These are phyloP conservation scores for Ophiostoma tasmaniense DNA, from an alignment of 2,329 filamentous ascomycete species.

Conservation along the genomic window DNA sequence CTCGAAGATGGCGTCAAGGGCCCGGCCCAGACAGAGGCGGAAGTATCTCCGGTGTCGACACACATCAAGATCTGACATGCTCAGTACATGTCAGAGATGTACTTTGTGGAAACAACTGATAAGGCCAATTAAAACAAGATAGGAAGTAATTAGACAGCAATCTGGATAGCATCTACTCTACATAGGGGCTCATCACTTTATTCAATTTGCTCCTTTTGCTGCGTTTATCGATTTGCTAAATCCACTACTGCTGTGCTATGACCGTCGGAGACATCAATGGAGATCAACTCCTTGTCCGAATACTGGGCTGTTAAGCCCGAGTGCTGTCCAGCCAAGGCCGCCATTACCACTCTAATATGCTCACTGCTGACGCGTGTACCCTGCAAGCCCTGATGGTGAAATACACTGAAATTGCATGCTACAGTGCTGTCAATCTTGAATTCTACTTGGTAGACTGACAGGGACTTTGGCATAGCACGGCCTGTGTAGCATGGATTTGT, in stretches of 20 bases:
- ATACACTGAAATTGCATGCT: neutral
- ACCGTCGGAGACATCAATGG: neutral
- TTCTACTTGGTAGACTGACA: too few relatives aligned
- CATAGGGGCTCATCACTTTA: neutral
- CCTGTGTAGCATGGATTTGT: neutral
- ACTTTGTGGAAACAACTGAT: neutral
- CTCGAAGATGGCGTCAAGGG: neutral
- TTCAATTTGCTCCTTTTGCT: too few relatives aligned
- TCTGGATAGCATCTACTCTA: neutral
- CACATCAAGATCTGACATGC: neutral
- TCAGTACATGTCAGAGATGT: neutral
- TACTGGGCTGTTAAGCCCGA: slow-evolving; percentile 3
- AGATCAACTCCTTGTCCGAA: neutral
- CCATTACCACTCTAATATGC: neutral
- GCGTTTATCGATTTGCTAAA: neutral
- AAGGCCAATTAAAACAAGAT: neutral
- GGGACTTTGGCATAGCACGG: neutral
- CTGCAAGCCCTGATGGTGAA: neutral
- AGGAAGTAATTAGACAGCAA: neutral
- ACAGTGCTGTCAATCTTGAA: neutral
- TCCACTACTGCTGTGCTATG: neutral
- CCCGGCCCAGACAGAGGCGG: neutral
- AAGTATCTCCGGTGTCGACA: neutral
- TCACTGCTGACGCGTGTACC: neutral
- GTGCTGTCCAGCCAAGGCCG: neutral